Conservation (phyloP, 768 basidiomycete species). For the Leucosporidium scottii region DNA sequence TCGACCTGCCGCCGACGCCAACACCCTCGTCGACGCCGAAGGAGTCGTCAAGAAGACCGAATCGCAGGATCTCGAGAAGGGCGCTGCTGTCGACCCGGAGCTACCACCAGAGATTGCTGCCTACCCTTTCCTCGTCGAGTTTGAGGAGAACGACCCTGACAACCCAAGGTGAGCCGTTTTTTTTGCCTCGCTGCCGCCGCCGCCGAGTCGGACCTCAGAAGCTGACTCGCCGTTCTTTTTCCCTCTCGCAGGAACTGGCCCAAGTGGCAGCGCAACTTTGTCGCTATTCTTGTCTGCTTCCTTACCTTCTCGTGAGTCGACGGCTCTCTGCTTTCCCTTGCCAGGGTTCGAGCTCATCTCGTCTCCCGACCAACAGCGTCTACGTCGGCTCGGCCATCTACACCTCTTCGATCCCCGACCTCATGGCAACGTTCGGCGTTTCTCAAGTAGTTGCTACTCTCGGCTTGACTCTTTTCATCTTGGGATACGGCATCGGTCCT, state of each 20-base stretch:
- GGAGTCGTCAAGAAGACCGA: no score
- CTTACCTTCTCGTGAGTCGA: constrained; percentile 18
- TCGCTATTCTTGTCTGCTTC: constrained; percentile 10
- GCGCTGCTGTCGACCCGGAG: no score
- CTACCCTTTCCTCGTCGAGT: constrained; percentile 27
- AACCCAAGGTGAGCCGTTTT: neutral
- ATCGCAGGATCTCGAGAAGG: neutral
- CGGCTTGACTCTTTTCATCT: constrained; percentile 38
- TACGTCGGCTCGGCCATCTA: constrained; percentile 36
- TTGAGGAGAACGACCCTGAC: constrained; percentile 23
- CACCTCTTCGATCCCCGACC: constrained; percentile 15
- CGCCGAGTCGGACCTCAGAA: neutral
- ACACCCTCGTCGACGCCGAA: no score
- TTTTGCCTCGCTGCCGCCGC: no score
- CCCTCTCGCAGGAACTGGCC: constrained; percentile 16
- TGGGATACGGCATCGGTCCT: constrained; percentile 41
- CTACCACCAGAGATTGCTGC: neutral
- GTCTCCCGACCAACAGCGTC: neutral
- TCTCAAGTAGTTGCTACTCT: constrained; percentile 33
- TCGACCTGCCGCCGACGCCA: neutral
- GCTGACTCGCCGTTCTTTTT: neutral
- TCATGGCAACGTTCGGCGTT: constrained; percentile 31
- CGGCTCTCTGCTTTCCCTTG: no score
- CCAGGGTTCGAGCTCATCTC: no score
- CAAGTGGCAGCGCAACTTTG: constrained; percentile 9